Conservation (phyloP, 192 early-diverging fungal genomes). For the Chytriomyces hyalinus region DNA sequence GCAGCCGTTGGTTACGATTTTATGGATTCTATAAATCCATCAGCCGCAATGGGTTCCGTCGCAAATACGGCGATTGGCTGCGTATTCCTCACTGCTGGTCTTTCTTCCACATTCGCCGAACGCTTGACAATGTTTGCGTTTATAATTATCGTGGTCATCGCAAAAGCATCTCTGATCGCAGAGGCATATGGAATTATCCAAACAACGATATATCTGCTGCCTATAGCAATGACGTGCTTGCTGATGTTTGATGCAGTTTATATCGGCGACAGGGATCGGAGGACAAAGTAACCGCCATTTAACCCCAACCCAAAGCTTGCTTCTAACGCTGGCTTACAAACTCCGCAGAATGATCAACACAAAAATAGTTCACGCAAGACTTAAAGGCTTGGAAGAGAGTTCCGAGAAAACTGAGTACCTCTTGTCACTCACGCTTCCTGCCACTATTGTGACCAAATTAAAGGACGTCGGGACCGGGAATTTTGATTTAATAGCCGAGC, state of each 20-base stretch:
- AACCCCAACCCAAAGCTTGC: background rate
- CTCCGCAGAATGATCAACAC: constrained; percentile 47
- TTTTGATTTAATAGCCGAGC: constrained; percentile 55
- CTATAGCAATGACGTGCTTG: constrained; percentile 16
- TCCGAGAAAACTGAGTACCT: constrained; percentile 54
- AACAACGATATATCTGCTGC: constrained; percentile 24
- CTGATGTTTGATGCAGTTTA: constrained; percentile 16
- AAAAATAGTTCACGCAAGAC: constrained; percentile 44
- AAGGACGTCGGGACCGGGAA: constrained; percentile 48
- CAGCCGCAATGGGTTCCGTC: constrained; percentile 21
- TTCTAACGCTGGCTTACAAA: background rate
- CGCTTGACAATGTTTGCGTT: background rate
- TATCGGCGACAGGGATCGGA: constrained; percentile 30
- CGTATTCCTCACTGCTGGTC: constrained; percentile 28
- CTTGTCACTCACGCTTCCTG: constrained; percentile 50
- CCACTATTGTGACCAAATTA: constrained; percentile 48
- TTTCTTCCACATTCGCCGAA: constrained; percentile 32
- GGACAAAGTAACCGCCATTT: constrained; percentile 24
- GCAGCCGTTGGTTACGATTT: constrained; percentile 6
- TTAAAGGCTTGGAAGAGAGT: constrained; percentile 45
- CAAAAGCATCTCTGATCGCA: constrained; percentile 15
- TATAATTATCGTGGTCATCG: constrained; percentile 1
- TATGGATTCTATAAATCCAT: background rate
- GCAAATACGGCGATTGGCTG: constrained; percentile 2
- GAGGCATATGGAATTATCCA: background rate